Percentiles rank a stretch among this genome's conserved stretches.
Conservation (phyloP, 441 rosid genomes). For the Erodium moschatum region DNA sequence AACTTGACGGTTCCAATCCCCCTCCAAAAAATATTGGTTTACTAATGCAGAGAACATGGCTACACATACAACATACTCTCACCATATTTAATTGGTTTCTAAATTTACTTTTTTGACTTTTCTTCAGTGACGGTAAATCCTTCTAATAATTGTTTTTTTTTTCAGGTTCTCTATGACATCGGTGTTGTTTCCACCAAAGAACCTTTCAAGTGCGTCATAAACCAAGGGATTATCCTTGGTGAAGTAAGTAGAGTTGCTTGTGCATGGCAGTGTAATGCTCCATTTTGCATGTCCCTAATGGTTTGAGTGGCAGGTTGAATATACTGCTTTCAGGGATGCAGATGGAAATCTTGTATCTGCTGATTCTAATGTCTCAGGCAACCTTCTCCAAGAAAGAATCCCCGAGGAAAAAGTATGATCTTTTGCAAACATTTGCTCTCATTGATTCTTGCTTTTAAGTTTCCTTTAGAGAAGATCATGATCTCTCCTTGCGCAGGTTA, state of each 20-base stretch:
- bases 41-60: constrained; percentile 2
- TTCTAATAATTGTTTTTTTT: constrained; percentile 3
- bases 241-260: constrained; percentile 47
- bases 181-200: constrained; percentile 86
- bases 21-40: background rate
- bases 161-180: constrained; percentile 83
- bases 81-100: background rate
- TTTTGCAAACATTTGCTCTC: constrained; percentile 7
- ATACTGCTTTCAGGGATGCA: constrained; percentile 57
- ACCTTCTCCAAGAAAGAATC: constrained; percentile 47
- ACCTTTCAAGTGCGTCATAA: constrained; percentile 94
- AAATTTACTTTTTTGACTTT: background rate
- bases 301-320: constrained; percentile 63
- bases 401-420: constrained; percentile 57
- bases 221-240: constrained; percentile 96
- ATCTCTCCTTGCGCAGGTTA: constrained; percentile 37
- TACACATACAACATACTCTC: constrained; percentile 14
- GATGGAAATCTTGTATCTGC: constrained; percentile 71
- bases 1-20: background rate
- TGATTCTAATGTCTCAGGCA: constrained; percentile 37
- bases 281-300: constrained; percentile 24
- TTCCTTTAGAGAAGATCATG: constrained; percentile 14
- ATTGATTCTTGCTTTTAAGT: constrained; percentile 1
- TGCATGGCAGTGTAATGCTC: background rate
- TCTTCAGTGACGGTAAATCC: background rate